Percentiles rank a stretch among this genome's conserved stretches.
Evolutionary conservation across 164 flowering plant species (phyloP).

Genomic region (Kalanchoe fedtschenkoi): DNA sequence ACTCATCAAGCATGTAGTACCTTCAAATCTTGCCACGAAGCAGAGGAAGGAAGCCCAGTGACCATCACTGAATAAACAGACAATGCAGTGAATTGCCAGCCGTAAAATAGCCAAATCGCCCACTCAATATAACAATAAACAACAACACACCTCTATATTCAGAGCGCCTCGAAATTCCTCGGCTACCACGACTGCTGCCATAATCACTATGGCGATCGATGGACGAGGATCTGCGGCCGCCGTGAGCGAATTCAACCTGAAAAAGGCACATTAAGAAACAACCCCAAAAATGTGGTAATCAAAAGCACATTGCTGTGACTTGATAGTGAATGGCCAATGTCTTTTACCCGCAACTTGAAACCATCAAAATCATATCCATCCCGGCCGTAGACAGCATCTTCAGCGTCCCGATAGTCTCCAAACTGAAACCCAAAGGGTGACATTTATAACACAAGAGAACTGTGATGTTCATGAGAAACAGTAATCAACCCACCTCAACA

Average conservation of each 20-base stretch:
- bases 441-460: background rate
- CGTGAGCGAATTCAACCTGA: constrained; percentile 71
- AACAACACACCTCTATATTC: constrained; percentile 48
- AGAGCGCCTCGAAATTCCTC: constrained; percentile 43
- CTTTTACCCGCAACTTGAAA: constrained; percentile 41
- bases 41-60: constrained; percentile 60
- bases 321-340: background rate
- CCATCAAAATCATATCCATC: constrained; percentile 71
- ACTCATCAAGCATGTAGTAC: constrained; percentile 15
- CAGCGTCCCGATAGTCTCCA: constrained; percentile 66
- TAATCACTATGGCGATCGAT: constrained; percentile 35
- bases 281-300: background rate
- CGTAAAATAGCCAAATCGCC: background rate
- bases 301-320: background rate
- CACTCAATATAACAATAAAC: background rate
- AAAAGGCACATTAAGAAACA: background rate
- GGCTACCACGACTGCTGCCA: constrained; percentile 32
- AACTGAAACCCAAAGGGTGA: constrained; percentile 22
- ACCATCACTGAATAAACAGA: constrained; percentile 34
- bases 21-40: constrained; percentile 83
- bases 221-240: constrained; percentile 50
- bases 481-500: constrained; percentile 44
- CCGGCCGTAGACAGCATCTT: constrained; percentile 57
- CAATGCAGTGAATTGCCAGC: background rate
- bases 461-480: too few species aligned